Percentiles rank a stretch among this genome's conserved stretches.
phyloP scores from a whole-genome alignment of 768 basidiomycete species.

The Mycena polygramma region DNA sequence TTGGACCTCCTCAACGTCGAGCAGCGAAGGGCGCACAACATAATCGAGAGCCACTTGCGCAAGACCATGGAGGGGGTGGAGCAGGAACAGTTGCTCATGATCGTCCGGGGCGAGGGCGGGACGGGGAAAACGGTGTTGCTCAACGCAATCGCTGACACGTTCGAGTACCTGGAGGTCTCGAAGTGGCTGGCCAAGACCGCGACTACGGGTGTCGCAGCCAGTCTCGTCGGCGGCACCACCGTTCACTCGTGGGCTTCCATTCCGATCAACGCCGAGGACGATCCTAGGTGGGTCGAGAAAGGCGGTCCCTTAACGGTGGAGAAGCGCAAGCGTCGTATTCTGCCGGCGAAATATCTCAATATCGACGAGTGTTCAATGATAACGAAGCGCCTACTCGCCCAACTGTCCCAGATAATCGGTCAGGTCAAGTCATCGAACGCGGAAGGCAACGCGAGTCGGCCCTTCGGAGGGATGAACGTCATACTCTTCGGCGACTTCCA shows the following conservation, averaged over 20 bases:
- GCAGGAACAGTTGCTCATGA: conserved; percentile 49
- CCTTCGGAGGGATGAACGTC: conserved; percentile 53
- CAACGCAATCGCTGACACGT: conserved; percentile 51
- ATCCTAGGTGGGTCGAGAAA: neutral
- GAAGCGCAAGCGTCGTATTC: conserved; percentile 36
- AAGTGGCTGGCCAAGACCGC: conserved; percentile 51
- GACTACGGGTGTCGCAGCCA: conserved; percentile 56
- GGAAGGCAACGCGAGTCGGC: conserved; percentile 14
- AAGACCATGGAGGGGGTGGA: conserved; percentile 35
- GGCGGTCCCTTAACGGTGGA: neutral
- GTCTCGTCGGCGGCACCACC: conserved; percentile 53
- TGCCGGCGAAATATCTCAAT: conserved; percentile 43
- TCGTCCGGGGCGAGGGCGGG: conserved; percentile 55
- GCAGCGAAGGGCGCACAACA: conserved; percentile 49
- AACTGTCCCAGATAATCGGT: conserved; percentile 38
- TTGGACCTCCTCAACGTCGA: conserved; percentile 36
- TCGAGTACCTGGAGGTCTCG: conserved; percentile 31
- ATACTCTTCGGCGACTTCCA: conserved; percentile 51
- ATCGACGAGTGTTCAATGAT: conserved; percentile 60
- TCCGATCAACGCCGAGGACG: conserved; percentile 6
- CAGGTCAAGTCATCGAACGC: neutral
- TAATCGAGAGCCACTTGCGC: conserved; percentile 46
- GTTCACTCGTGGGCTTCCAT: conserved; percentile 50
- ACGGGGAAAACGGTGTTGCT: conserved; percentile 60
- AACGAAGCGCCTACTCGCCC: conserved; percentile 39